A percentile compares a stretch with the other conserved stretches of the same genome.
phyloP scores from a whole-genome alignment of 1,139 yeast species.

The Candida gigantensis region DNA sequence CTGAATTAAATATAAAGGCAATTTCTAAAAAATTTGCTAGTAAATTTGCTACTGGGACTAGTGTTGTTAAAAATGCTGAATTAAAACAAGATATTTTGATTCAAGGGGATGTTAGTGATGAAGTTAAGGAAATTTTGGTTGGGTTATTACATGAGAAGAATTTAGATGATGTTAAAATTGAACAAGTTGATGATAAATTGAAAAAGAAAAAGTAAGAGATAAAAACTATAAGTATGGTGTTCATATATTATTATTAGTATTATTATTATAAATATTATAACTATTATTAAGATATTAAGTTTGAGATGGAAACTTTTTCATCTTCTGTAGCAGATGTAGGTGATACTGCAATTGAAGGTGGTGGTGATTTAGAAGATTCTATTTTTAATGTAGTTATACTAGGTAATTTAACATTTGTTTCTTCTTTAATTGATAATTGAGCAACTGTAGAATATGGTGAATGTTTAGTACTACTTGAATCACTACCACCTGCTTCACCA shows the following conservation, averaged over 20 bases:
- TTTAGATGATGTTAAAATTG: slow-evolving; percentile 80
- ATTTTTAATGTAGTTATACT: slow-evolving; percentile 12
- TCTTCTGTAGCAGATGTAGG: slow-evolving; percentile 7
- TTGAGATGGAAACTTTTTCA: slow-evolving; percentile 17
- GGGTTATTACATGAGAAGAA: slow-evolving; percentile 80
- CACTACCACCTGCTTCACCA: not conserved
- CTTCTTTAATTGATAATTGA: slow-evolving; percentile 7
- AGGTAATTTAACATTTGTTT: slow-evolving; percentile 12
- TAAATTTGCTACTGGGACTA: slow-evolving; percentile 95
- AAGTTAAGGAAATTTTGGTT: slow-evolving; percentile 76
- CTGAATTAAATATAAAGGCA: slow-evolving; percentile 87
- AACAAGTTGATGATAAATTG: slow-evolving; percentile 79
- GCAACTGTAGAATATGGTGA: slow-evolving; percentile 7
- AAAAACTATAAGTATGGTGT: no score
- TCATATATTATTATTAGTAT: no score
- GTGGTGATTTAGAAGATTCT: slow-evolving; percentile 7
- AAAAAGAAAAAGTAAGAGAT: slow-evolving; percentile 53
- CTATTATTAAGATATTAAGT: slow-evolving; percentile 11
- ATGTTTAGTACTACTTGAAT: not conserved
- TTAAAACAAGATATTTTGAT: slow-evolving; percentile 89
- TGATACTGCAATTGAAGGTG: slow-evolving; percentile 1
- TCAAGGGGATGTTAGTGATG: slow-evolving; percentile 96
- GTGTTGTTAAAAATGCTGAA: slow-evolving; percentile 89
- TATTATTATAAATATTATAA: slow-evolving; percentile 1
- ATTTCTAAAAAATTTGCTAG: slow-evolving; percentile 78